Evolutionary conservation across 1,284 basidiomycete species (phyloP).

Genomic region (Irpex sp.): DNA sequence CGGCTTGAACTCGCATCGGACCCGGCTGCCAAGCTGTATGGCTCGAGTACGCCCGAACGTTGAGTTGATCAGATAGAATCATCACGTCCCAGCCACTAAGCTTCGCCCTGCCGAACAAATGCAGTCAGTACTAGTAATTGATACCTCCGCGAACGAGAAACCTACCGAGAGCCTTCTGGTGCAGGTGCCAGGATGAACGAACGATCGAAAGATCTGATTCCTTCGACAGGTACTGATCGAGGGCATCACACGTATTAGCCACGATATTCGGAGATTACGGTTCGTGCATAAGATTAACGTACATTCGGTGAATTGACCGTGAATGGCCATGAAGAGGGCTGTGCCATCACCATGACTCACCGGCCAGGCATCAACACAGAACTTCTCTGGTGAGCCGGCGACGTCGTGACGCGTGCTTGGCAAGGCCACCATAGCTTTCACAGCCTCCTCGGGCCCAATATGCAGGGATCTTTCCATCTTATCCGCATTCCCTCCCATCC

Average conservation of each 20-base stretch:
- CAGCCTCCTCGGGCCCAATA: constrained; percentile 65
- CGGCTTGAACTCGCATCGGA: constrained; percentile 62
- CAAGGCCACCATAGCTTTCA: constrained; percentile 60
- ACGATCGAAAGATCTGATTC: constrained; percentile 90
- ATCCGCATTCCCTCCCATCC: constrained; percentile 57
- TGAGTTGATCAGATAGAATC: constrained; percentile 87
- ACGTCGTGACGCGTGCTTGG: constrained; percentile 84
- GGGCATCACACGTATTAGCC: constrained; percentile 7
- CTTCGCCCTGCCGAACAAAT: constrained; percentile 54
- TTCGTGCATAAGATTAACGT: constrained; percentile 26
- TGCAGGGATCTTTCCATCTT: constrained; percentile 71
- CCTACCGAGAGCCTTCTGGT: constrained; percentile 76
- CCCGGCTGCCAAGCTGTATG: constrained; percentile 77
- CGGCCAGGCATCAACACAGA: constrained; percentile 88
- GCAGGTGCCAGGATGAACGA: constrained; percentile 87
- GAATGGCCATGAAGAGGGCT: constrained; percentile 78
- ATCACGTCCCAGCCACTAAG: constrained; percentile 85
- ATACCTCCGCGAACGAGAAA: constrained; percentile 5
- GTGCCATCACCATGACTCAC: constrained; percentile 59
- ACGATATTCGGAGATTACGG: not conserved
- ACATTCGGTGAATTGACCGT: constrained; percentile 94
- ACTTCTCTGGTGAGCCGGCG: constrained; percentile 69
- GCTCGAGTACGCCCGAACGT: constrained; percentile 81
- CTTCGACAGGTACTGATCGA: constrained; percentile 32
- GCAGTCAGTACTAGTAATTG: not conserved